A percentile compares a stretch with the other conserved stretches of the same genome.
Conservation (phyloP, 768 basidiomycete species). For the Kwoniella heveanensis region DNA sequence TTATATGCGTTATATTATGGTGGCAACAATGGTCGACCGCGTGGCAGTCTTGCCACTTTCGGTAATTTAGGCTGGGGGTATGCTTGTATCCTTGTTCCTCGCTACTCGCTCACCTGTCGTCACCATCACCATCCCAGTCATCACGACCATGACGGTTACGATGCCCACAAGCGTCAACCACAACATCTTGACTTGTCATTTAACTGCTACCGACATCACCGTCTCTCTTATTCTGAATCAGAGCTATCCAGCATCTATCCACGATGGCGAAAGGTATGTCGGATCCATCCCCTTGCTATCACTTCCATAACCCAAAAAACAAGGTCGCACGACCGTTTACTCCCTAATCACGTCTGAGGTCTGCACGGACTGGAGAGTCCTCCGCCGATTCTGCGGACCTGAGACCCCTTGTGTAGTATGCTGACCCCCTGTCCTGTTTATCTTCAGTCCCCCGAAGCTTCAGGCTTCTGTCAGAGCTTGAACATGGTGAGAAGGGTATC, state of each 20-base stretch:
- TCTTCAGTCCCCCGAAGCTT: constrained; percentile 91
- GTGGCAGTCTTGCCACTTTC: constrained; percentile 8
- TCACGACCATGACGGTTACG: background rate
- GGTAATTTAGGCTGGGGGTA: too few species aligned
- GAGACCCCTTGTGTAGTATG: too few species aligned
- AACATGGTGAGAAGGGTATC: constrained; percentile 99
- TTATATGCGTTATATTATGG: background rate
- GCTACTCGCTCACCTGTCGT: background rate
- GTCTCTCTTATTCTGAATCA: constrained; percentile 65
- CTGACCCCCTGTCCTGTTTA: too few species aligned
- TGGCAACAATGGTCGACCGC: constrained; percentile 7
- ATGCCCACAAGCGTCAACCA: constrained; percentile 50
- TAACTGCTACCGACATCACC: constrained; percentile 69
- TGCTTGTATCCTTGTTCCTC: background rate
- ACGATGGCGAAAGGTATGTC: constrained; percentile 21
- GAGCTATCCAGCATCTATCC: too few species aligned
- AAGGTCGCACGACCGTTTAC: constrained; percentile 63
- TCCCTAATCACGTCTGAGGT: too few species aligned
- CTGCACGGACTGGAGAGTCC: too few species aligned
- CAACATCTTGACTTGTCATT: constrained; percentile 70
- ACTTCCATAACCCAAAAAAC: too few species aligned
- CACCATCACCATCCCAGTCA: background rate
- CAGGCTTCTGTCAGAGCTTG: constrained; percentile 93
- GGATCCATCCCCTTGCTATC: too few species aligned
- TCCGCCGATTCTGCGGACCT: too few species aligned